phyloP scores from a whole-genome alignment of 257 asterid species.

The Nicotiana benthamiana region DNA sequence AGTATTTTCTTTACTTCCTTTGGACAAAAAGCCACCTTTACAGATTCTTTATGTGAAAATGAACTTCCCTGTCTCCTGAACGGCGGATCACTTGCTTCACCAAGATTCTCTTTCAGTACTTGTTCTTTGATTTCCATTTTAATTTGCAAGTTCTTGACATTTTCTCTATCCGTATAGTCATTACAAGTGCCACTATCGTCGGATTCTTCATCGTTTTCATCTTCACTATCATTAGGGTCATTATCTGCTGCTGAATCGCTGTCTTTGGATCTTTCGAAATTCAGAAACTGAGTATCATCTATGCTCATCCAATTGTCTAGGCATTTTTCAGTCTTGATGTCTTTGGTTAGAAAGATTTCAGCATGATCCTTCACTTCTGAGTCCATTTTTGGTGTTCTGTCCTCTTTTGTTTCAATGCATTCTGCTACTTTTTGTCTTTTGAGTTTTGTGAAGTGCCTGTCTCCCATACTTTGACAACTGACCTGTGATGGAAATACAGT shows the following conservation, averaged over 20 bases:
- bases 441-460: not conserved
- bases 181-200: not conserved
- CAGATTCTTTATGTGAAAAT: not conserved
- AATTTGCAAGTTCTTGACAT: not conserved
- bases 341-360: not conserved
- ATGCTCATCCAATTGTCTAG: constrained; percentile 16
- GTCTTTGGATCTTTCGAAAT: not conserved
- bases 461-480: not conserved
- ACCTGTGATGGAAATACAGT: too few relatives aligned
- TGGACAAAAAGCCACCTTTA: constrained; percentile 23
- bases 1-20: constrained; percentile 19
- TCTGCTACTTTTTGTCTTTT: constrained; percentile 3
- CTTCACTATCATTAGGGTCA: not conserved
- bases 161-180: not conserved
- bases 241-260: constrained; percentile 4
- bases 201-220: not conserved
- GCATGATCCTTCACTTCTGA: not conserved
- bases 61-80: not conserved
- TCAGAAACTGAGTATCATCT: constrained; percentile 11
- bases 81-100: not conserved
- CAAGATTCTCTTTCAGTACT: not conserved
- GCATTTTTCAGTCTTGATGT: too few relatives aligned
- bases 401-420: too few relatives aligned
- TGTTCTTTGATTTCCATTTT: not conserved
- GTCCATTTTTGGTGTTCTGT: not conserved